A percentile compares a stretch with the other conserved stretches of the same genome.
These are phyloP conservation scores for Zasmidium cellare DNA, from an alignment of 2,329 filamentous ascomycete species.

Conservation along the genomic window DNA sequence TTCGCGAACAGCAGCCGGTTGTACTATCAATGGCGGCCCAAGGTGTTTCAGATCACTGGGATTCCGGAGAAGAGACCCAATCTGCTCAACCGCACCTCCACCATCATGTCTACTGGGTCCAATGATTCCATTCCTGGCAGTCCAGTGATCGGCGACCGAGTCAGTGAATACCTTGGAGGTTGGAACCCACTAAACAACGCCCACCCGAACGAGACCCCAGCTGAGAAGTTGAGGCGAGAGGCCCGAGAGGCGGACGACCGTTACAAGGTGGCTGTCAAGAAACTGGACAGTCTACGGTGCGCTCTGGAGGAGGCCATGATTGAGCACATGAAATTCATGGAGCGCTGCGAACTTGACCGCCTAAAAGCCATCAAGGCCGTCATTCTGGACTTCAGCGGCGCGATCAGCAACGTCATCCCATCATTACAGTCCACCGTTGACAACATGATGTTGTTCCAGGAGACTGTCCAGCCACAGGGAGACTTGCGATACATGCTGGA, in stretches of 20 bases:
- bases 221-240: slow-evolving; percentile 83
- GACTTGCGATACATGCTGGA: slow-evolving; percentile 93
- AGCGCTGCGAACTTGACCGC: slow-evolving; percentile 93
- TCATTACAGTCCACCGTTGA: slow-evolving; percentile 94
- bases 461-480: slow-evolving; percentile 90
- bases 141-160: slow-evolving; percentile 70
- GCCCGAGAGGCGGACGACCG: slow-evolving; percentile 87
- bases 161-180: slow-evolving; percentile 79
- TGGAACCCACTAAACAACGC: slow-evolving; percentile 93
- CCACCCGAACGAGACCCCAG: slow-evolving; percentile 89
- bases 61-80: slow-evolving; percentile 81
- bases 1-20: slow-evolving; percentile 98
- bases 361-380: slow-evolving; percentile 98
- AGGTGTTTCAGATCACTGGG: slow-evolving; percentile 83
- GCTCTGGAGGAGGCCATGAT: slow-evolving; percentile 95
- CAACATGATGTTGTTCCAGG: slow-evolving; percentile 98
- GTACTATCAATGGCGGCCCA: slow-evolving; percentile 96
- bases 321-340: slow-evolving; percentile 89
- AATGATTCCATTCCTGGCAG: slow-evolving; percentile 58
- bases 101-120: slow-evolving; percentile 56
- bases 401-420: slow-evolving; percentile 96
- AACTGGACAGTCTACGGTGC: slow-evolving; percentile 86
- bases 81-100: slow-evolving; percentile 70
- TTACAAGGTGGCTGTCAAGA: slow-evolving; percentile 83
- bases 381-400: slow-evolving; percentile 93